Base-by-base conservation (phyloP, 352 stramenopile genomes). In the Pythium apleroticum region DNA sequence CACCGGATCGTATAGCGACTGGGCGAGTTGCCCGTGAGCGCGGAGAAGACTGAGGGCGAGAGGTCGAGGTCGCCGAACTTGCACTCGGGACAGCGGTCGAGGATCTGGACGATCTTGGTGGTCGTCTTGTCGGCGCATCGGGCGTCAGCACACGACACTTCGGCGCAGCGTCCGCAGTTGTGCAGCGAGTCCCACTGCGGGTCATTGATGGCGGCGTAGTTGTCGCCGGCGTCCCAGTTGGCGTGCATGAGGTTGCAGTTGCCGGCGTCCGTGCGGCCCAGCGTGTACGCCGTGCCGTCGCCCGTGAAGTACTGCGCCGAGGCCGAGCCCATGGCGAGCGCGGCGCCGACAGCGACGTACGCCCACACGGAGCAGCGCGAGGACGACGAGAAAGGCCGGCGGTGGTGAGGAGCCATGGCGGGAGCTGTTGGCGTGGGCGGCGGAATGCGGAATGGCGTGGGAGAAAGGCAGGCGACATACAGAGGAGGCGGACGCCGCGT, bases 11-110 rank as follows among this genome's bases (percentile, higher is more conserved):
- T 80, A 50, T 83, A 64, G 5, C 82, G 82, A 48, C 76, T 77
- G 7, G 80, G 78, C n/a, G 72, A 65, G 28, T 75, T 76, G 17
- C 85, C 85, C 28, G 85, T 94, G 63, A 94, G 78, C 27, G 76
- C 70, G 39, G 73, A 79, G 69, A 87, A 94, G 28, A 94, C 80
- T 0, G 70, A 78, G 10, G 81, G 78, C 31, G 82, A 91, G 64
- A 89, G 48, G 74, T 86, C 59, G 67, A 82, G 65, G 53, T 89
- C 83, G 33, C 85, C 85, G n/a, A 87, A 45, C 28, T 65, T 66
- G 72, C 85, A 93, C 64, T 91, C 85, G 1, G 85, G 85, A 53
- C 85, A 93, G 4, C 78, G 77, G 65, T 93, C 83, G 11, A 90
- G 65, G 48, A 93, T 75, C 57, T 91, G 76, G 39, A 91, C 75